These are phyloP conservation scores for Metschnikowia anglica DNA, from an alignment of 805 yeast species.

Conservation along the genomic window DNA sequence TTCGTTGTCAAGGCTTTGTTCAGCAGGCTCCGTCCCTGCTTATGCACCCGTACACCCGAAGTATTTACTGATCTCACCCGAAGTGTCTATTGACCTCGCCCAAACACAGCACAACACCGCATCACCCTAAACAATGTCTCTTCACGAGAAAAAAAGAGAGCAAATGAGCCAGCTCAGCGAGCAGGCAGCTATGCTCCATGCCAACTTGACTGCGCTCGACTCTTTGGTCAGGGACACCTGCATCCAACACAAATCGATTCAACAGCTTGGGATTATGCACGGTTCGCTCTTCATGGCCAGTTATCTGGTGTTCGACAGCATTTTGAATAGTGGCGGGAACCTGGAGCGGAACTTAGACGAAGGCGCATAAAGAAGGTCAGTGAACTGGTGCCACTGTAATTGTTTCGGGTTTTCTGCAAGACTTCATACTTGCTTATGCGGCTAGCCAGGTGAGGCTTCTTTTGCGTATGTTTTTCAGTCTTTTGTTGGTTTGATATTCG, in stretches of 20 bases:
- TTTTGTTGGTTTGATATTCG: too few species aligned
- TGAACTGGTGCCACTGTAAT: too few species aligned
- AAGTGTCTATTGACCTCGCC: background rate
- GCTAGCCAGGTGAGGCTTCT: too few species aligned
- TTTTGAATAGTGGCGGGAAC: constrained; percentile 13
- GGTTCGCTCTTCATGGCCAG: constrained; percentile 51
- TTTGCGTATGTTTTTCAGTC: too few species aligned
- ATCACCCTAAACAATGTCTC: constrained; percentile 8
- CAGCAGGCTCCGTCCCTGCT: background rate
- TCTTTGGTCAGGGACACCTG: constrained; percentile 49
- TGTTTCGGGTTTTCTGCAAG: too few species aligned
- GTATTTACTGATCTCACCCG: too few species aligned
- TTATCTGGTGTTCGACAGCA: constrained; percentile 37
- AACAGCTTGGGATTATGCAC: constrained; percentile 55
- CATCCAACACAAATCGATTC: constrained; percentile 51
- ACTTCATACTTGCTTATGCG: too few species aligned
- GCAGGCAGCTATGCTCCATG: constrained; percentile 55
- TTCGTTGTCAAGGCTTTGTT: too few species aligned
- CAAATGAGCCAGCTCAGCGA: constrained; percentile 41
- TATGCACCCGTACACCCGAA: background rate
- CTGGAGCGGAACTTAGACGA: constrained; percentile 5
- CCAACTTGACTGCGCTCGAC: constrained; percentile 54
- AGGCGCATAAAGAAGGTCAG: background rate
- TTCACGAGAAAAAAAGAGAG: constrained; percentile 10
- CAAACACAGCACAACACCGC: background rate